A percentile compares a stretch with the other conserved stretches of the same genome.
phyloP scores from a whole-genome alignment of 1,284 basidiomycete species.

The Papiliotrema fonsecae region DNA sequence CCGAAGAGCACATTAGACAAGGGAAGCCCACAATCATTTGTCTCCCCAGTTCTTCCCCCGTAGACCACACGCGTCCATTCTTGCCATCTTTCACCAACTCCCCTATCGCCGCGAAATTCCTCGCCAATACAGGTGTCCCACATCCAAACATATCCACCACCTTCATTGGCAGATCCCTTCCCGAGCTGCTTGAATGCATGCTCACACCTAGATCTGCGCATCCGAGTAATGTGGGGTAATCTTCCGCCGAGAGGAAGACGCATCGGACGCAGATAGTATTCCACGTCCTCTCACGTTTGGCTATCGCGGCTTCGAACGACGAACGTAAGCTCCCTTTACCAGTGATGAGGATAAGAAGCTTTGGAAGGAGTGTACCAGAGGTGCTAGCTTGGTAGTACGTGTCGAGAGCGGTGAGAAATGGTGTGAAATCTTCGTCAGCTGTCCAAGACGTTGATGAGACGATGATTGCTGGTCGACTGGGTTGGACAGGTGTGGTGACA shows the following conservation, averaged over 20 bases:
- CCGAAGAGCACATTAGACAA: not conserved
- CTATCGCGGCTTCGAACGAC: conserved; percentile 64
- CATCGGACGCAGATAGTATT: conserved; percentile 75
- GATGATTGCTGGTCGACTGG: conserved; percentile 75
- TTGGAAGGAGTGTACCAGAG: conserved; percentile 55
- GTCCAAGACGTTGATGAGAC: conserved; percentile 97
- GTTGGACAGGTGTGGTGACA: conserved; percentile 52
- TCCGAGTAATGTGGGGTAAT: conserved; percentile 81
- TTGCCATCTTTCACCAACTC: conserved; percentile 79
- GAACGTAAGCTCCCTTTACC: conserved; percentile 80
- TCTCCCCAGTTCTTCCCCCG: conserved; percentile 62
- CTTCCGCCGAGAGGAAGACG: conserved; percentile 78
- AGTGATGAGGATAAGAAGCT: conserved; percentile 77
- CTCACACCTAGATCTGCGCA: conserved; percentile 89
- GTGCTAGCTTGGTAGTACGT: conserved; percentile 24
- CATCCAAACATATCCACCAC: conserved; percentile 99
- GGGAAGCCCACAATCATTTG: conserved; percentile 62
- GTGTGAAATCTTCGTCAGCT: conserved; percentile 88
- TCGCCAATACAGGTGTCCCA: conserved; percentile 83
- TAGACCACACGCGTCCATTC: conserved; percentile 76
- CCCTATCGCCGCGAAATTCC: conserved; percentile 75
- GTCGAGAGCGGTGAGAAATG: conserved; percentile 76
- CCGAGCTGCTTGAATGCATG: conserved; percentile 85
- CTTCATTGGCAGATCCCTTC: conserved; percentile 96
- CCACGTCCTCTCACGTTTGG: conserved; percentile 64